Evolutionary conservation across 208 protist genomes (phyloP), one percentile per base, ranked within the genome.

Genomic region (Endotrypanum monterogeii): DNA sequence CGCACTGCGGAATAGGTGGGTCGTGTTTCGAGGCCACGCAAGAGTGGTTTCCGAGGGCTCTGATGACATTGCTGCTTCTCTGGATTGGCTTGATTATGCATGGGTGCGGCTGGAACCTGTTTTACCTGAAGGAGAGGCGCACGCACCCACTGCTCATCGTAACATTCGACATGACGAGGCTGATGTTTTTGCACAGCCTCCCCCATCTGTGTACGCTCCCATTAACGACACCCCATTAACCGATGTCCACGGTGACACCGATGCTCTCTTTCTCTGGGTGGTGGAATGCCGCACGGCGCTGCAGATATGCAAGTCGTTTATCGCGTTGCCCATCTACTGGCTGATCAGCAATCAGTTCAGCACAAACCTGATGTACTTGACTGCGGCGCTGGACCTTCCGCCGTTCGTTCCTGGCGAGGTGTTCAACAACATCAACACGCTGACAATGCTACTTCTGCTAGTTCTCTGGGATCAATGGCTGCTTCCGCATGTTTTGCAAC

Each of bases 371-470:
- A 89, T 90, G 80, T 86, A 85, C 63, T 81, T 85, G 58, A 76
- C 83, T 1, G 67, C 67, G 1, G 80, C 88, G 35, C 67, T 89
- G 39, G 55, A 86, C 44, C 66, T 89, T 68, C 82, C 88, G 2
- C 16, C n/a, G 8, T 68, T 68, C 68, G 52, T 87, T 0, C 88
- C 88, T 23, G 78, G 82, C 18, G 88, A 93, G 66, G 50, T 93
- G 0, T 90, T 90, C 74, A 93, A 90, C 82, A 93, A 90, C 74
- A 79, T 93, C 73, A 90, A 90, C 73, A 88, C 85, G 37, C 57
- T 88, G 63, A 83, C 86, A 6, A 78, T 89, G 55, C 79, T 93
- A 46, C 54, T 88, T 0, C 88, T 88, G 39, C 67, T 93, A 20
- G 60, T 71, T 7, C 41, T 87, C 11, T 86, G 77, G 78, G 86